Percentiles rank a stretch among this genome's conserved stretches.
Evolutionary conservation across 345 rosid genomes (phyloP).

Genomic region (Lumnitzera littorea): DNA sequence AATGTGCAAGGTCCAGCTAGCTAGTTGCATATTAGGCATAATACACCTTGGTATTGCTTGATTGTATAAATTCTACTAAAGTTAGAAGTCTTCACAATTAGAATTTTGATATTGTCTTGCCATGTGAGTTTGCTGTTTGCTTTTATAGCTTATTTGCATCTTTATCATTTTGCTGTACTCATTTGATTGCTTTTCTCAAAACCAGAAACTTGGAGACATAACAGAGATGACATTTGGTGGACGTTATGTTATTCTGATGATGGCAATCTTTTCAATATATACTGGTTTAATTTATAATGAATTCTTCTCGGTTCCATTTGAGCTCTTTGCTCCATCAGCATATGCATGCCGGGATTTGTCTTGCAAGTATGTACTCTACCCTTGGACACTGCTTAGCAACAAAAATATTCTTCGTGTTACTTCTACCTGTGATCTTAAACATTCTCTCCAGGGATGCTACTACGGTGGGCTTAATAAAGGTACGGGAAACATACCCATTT

Average conservation of each 20-base stretch:
- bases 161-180: not conserved
- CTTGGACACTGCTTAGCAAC: not conserved
- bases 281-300: slow-evolving; percentile 95
- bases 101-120: too few relatives aligned
- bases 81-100: too few relatives aligned
- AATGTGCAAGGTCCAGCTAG: too few relatives aligned
- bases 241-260: slow-evolving; percentile 89
- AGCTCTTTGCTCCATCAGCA: slow-evolving; percentile 77
- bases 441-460: slow-evolving; percentile 61
- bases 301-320: slow-evolving; percentile 93
- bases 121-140: not conserved
- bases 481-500: slow-evolving; percentile 74
- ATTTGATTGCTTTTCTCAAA: not conserved
- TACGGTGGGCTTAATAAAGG: slow-evolving; percentile 73
- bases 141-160: not conserved
- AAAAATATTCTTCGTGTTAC: not conserved
- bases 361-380: slow-evolving; percentile 56
- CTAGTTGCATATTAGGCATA: too few relatives aligned
- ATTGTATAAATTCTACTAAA: too few relatives aligned
- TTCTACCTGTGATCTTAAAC: slow-evolving; percentile 2
- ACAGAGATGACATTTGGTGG: slow-evolving; percentile 98
- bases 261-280: slow-evolving; percentile 90
- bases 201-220: slow-evolving; percentile 93
- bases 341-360: slow-evolving; percentile 90
- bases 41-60: too few relatives aligned